These are phyloP conservation scores for Curvularia spicifera DNA, from an alignment of 2,329 filamentous ascomycete genomes.

Conservation along the genomic window DNA sequence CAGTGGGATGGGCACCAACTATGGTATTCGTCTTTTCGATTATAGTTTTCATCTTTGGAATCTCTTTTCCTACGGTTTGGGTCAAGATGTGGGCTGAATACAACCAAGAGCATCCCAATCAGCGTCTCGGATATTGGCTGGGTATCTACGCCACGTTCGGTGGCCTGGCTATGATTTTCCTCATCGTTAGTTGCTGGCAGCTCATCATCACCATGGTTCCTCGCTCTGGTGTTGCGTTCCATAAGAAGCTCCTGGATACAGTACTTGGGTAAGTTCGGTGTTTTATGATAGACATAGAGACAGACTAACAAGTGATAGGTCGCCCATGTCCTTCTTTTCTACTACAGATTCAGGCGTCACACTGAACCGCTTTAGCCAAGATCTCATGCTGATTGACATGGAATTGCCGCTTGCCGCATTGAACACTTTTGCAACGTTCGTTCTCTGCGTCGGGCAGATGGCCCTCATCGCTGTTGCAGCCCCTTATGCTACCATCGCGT, in stretches of 20 bases:
- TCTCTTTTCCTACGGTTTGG: slow-evolving; percentile 52
- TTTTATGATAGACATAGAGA: background rate
- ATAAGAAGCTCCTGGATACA: slow-evolving; percentile 56
- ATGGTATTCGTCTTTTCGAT: slow-evolving; percentile 42
- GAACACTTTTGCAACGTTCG: slow-evolving; percentile 45
- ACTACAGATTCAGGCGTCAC: slow-evolving; percentile 55
- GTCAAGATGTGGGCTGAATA: slow-evolving; percentile 58
- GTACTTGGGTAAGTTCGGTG: slow-evolving; percentile 52
- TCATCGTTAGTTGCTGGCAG: slow-evolving; percentile 49
- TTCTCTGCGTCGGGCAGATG: slow-evolving; percentile 45
- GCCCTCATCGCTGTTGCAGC: slow-evolving; percentile 51
- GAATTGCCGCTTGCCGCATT: slow-evolving; percentile 49
- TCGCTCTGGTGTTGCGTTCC: slow-evolving; percentile 58
- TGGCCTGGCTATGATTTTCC: slow-evolving; percentile 34
- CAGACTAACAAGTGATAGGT: slow-evolving; percentile 29
- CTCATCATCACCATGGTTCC: slow-evolving; percentile 62
- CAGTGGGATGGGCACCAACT: slow-evolving; percentile 40
- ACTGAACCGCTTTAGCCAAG: slow-evolving; percentile 58
- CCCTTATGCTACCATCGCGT: slow-evolving; percentile 49
- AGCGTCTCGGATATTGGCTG: slow-evolving; percentile 42
- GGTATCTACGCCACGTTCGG: slow-evolving; percentile 44
- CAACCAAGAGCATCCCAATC: slow-evolving; percentile 49
- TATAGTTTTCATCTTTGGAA: slow-evolving; percentile 45
- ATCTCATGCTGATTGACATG: slow-evolving; percentile 56
- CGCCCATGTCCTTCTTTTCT: slow-evolving; percentile 54